Percentiles rank a stretch among this genome's conserved stretches.
Conservation (phyloP, 225 moss, liverwort and hornwort species). For the Neckera pumila region DNA sequence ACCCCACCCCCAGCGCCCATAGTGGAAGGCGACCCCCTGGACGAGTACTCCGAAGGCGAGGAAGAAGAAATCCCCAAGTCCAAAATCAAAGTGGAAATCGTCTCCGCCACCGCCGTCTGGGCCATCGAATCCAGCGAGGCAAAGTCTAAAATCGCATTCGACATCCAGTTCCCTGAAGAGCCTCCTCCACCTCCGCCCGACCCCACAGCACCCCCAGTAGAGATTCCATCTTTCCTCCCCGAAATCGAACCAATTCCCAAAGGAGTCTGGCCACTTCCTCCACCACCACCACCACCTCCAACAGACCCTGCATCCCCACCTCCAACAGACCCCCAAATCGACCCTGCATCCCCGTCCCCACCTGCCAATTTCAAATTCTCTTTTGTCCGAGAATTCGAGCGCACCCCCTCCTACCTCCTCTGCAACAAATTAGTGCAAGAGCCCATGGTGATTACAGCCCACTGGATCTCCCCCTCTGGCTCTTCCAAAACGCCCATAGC, state of each 20-base stretch:
- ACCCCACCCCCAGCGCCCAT: not conserved
- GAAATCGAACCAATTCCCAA: conserved; percentile 9
- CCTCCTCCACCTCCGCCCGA: not conserved
- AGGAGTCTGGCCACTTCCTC: conserved; percentile 3
- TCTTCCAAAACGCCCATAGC: conserved; percentile 32
- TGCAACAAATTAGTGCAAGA: conserved; percentile 55
- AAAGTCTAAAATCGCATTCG: conserved; percentile 31
- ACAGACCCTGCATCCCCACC: not conserved
- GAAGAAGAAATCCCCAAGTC: conserved; percentile 20
- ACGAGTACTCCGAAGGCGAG: conserved; percentile 23
- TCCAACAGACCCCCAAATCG: too few relatives aligned
- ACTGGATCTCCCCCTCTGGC: conserved; percentile 70
- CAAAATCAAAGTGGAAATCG: conserved; percentile 27
- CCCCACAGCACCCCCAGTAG: not conserved
- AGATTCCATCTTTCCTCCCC: conserved; percentile 5
- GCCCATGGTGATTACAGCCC: conserved; percentile 28
- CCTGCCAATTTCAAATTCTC: conserved; percentile 28
- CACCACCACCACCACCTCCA: not conserved
- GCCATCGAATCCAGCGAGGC: conserved; percentile 6
- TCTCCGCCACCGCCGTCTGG: conserved; percentile 24
- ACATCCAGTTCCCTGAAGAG: conserved; percentile 28
- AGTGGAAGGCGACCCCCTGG: not conserved
- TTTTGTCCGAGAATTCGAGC: conserved; percentile 32
- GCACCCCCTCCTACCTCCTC: conserved; percentile 44
- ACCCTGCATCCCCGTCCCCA: not conserved